Percentiles rank a stretch among this genome's conserved stretches.
Evolutionary conservation across 2,329 filamentous ascomycete genomes (phyloP).

Genomic region (Ampelomyces quisqualis): DNA sequence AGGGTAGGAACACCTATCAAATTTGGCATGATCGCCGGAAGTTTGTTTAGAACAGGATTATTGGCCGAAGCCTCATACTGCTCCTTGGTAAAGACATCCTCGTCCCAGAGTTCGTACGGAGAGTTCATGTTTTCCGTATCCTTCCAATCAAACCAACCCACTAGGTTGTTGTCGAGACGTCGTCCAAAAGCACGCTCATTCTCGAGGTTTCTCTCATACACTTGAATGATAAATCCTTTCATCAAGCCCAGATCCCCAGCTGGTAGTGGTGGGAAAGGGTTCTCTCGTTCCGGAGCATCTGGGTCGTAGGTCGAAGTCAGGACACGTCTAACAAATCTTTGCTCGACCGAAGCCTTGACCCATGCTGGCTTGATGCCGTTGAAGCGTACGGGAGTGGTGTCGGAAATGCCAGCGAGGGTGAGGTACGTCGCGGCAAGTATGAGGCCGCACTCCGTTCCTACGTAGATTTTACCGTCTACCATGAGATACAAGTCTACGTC

Average conservation of each 20-base stretch:
- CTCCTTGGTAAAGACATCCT: too few species aligned
- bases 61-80: too few species aligned
- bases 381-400: slow-evolving; percentile 20
- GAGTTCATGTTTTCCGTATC: background rate
- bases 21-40: too few species aligned
- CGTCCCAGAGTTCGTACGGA: background rate
- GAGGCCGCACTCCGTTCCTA: slow-evolving; percentile 20
- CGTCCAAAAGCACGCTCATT: background rate
- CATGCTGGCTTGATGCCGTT: slow-evolving; percentile 18
- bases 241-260: background rate
- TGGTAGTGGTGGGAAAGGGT: background rate
- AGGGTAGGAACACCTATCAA: too few species aligned
- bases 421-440: slow-evolving; percentile 17
- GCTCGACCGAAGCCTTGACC: slow-evolving; percentile 6
- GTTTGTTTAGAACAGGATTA: too few species aligned
- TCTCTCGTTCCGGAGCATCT: background rate
- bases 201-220: background rate
- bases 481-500: slow-evolving; percentile 21
- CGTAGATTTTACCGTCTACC: slow-evolving; percentile 11
- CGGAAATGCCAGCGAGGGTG: slow-evolving; percentile 15
- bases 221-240: background rate
- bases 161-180: background rate
- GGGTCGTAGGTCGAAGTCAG: background rate
- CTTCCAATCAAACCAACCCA: background rate
- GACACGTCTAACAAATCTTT: slow-evolving; percentile 2